Base-by-base conservation (phyloP, 352 stramenopile species). In the Globisporangium abappressorium region DNA sequence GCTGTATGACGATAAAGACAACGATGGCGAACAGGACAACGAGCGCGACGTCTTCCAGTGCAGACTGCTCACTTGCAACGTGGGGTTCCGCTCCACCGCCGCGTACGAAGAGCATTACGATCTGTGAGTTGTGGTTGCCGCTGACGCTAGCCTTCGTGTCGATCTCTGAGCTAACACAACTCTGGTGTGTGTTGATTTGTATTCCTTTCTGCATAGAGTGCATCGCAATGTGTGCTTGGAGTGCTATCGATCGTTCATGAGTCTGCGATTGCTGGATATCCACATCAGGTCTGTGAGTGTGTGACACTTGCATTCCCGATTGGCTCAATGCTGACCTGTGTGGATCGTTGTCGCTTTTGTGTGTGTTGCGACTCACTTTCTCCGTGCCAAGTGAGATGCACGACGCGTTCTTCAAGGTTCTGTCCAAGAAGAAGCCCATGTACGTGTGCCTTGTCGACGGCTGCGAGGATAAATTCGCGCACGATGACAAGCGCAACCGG, bases 61-160 rank as follows among this genome's bases (percentile, higher is more conserved):
- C 56, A 71, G 70, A n/a, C 66, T 89, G 41, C 68, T 77, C 46
- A 78, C 76, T 49, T 89, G 81, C 66, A 70, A 79, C 38, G 66
- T 83, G 5, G 72, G 36, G 14, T 89, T 87, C 61, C 69, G 70
- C n/a, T 81, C 79, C 20, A 47, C 83, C 38, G 66, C 63, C 22
- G 75, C 71, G 3, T 89, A 87, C 59, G 79, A 89, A 69, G 81
- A 89, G 28, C 81, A 89, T 67, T 89, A 89, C 65, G 77, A 86
- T 57, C 76, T 89, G 81, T 89, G 72, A 62, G 71, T 53, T 46
- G 30, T 56, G 36, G 66, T 58, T 30, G 24, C 22, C n/a, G 34
- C 57, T 34, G 49, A 22, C 51, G 12, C 36, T 43, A n/a, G 53
- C 53, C n/a, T 57, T 57, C 8, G 41, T 41, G 34, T 46, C 12